phyloP scores from a whole-genome alignment of 345 rosid species.

The Arabis alpina region DNA sequence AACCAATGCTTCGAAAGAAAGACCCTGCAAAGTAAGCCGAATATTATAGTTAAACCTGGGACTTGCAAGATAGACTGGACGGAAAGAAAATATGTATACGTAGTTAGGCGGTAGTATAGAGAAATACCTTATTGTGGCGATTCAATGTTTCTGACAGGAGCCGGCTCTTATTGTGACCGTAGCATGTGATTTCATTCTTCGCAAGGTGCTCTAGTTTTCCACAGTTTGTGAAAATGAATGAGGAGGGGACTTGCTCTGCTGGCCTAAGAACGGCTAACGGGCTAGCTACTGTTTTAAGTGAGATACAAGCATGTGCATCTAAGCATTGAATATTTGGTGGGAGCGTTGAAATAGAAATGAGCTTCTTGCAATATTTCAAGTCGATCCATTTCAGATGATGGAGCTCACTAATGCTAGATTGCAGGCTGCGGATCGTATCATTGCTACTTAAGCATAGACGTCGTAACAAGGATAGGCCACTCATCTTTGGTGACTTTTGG shows the following conservation, averaged over 20 bases:
- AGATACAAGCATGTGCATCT: slow-evolving; percentile 23
- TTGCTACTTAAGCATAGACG: slow-evolving; percentile 31
- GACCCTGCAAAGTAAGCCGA: no score
- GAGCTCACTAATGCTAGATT: slow-evolving; percentile 10
- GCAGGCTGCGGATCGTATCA: neutral
- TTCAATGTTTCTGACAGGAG: neutral
- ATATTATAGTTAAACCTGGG: no score
- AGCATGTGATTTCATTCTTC: slow-evolving; percentile 21
- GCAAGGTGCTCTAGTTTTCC: slow-evolving; percentile 1
- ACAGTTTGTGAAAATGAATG: slow-evolving; percentile 24
- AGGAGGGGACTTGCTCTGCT: neutral
- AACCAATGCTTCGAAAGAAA: no score
- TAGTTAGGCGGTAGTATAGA: no score
- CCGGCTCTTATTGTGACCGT: slow-evolving; percentile 1
- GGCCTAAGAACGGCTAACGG: neutral
- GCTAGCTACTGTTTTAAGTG: slow-evolving; percentile 10
- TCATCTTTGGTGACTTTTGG: no score
- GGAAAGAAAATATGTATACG: no score
- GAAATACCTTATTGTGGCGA: slow-evolving; percentile 8
- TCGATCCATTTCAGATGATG: slow-evolving; percentile 24
- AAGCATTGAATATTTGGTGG: slow-evolving; percentile 35
- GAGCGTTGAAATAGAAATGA: slow-evolving; percentile 8
- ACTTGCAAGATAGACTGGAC: no score
- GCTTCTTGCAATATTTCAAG: slow-evolving; percentile 30
- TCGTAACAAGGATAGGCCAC: neutral